Conservation (phyloP, 345 rosid species). For the Syzygium oleosum region DNA sequence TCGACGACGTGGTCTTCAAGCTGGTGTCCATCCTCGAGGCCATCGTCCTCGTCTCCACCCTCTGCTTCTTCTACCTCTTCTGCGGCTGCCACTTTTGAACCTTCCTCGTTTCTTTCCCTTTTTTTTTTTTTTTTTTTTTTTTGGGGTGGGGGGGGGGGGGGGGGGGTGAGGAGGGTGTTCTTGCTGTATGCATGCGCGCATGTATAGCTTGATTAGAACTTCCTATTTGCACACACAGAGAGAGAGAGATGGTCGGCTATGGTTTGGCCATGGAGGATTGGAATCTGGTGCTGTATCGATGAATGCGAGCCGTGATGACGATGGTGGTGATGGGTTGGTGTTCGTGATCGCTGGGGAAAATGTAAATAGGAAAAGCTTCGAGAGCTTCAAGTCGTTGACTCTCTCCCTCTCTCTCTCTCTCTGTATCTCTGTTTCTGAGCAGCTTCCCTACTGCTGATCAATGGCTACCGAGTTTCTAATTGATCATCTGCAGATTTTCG, state of each 20-base stretch:
- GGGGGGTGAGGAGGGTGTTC: background rate
- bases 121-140: too few relatives aligned
- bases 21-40: conserved; percentile 25
- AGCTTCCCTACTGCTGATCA: background rate
- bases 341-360: background rate
- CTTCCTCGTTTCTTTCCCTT: background rate
- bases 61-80: conserved; percentile 35
- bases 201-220: background rate
- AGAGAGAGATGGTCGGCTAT: background rate
- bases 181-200: background rate
- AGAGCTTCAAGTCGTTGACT: background rate
- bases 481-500: background rate
- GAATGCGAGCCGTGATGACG: background rate
- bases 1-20: conserved; percentile 22
- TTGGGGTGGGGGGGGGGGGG: too few relatives aligned
- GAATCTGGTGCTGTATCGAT: background rate
- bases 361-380: background rate
- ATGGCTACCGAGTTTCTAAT: background rate
- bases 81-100: conserved; percentile 31
- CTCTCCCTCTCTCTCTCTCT: background rate
- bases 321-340: background rate
- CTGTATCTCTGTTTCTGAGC: background rate
- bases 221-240: background rate
- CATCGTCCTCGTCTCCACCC: conserved; percentile 20
- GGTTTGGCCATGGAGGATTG: background rate